Conservation (phyloP, 202 grass and related monocot genomes). For the Schoenoplectus tabernaemontani region DNA sequence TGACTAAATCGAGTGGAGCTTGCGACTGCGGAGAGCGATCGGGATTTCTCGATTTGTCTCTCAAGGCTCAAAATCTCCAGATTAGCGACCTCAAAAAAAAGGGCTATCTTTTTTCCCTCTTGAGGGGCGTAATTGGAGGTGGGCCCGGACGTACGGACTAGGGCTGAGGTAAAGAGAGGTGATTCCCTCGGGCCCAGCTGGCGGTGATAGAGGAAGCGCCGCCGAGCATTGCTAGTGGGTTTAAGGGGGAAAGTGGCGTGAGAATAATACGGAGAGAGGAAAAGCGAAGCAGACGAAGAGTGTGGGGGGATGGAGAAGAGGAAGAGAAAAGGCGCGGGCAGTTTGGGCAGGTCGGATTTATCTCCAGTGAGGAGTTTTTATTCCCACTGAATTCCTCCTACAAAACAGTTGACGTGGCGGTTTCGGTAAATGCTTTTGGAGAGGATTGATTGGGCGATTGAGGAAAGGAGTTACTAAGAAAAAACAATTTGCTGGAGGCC, state of each 20-base stretch:
- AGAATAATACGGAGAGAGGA: conserved; percentile 34
- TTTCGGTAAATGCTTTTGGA: too few relatives aligned
- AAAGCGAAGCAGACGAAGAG: conserved; percentile 23
- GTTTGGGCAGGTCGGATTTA: conserved; percentile 40
- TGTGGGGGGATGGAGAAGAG: conserved; percentile 32
- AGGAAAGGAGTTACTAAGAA: too few relatives aligned
- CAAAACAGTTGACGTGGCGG: too few relatives aligned
- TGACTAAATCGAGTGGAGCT: not conserved
- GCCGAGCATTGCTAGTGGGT: conserved; percentile 14
- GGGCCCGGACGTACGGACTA: not conserved
- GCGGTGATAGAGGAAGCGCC: conserved; percentile 25
- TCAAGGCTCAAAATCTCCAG: not conserved
- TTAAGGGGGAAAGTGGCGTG: conserved; percentile 22
- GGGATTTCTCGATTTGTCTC: not conserved
- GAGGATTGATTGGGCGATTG: too few relatives aligned
- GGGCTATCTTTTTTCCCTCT: not conserved
- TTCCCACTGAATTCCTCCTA: too few relatives aligned
- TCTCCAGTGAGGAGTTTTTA: too few relatives aligned
- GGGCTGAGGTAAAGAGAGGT: not conserved
- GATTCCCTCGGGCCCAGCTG: conserved; percentile 31
- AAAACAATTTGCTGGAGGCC: too few relatives aligned
- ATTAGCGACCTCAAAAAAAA: not conserved
- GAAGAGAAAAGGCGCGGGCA: conserved; percentile 48
- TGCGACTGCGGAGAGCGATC: not conserved
- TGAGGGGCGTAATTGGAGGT: not conserved